A percentile compares a stretch with the other conserved stretches of the same genome.
These are phyloP conservation scores for Polytolypa hystricis DNA, from an alignment of 2,329 filamentous ascomycete species.

Conservation along the genomic window DNA sequence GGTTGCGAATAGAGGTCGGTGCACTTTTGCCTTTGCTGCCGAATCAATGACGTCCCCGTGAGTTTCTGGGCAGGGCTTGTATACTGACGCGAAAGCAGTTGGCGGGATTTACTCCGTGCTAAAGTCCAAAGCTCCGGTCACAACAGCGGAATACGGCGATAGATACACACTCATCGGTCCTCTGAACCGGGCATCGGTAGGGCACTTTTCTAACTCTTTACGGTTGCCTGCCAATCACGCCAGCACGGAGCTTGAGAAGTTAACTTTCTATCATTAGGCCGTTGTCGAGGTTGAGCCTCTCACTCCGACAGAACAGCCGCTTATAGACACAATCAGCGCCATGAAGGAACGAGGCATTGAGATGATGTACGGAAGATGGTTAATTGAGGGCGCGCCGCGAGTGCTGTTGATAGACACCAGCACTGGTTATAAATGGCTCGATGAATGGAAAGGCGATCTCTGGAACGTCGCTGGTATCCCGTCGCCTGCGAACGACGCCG, in stretches of 20 bases:
- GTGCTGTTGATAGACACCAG: slow-evolving; percentile 92
- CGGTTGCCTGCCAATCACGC: background rate
- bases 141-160: slow-evolving; percentile 96
- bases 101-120: slow-evolving; percentile 98
- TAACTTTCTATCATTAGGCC: slow-evolving; percentile 45
- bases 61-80: too few species aligned
- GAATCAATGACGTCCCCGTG: background rate
- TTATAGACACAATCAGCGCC: slow-evolving; percentile 72
- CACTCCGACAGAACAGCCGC: slow-evolving; percentile 66
- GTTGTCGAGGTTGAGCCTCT: slow-evolving; percentile 96
- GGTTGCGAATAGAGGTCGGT: slow-evolving; percentile 79
- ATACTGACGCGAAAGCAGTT: slow-evolving; percentile 53
- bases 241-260: slow-evolving; percentile 12
- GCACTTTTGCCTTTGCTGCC: slow-evolving; percentile 12
- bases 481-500: slow-evolving; percentile 79
- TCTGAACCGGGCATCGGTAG: slow-evolving; percentile 78
- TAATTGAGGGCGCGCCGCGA: slow-evolving; percentile 90
- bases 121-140: slow-evolving; percentile 97
- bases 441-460: slow-evolving; percentile 95
- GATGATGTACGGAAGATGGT: slow-evolving; percentile 88
- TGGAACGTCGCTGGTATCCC: slow-evolving; percentile 91
- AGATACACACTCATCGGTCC: slow-evolving; percentile 92
- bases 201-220: slow-evolving; percentile 3
- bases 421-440: slow-evolving; percentile 77
- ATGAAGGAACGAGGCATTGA: slow-evolving; percentile 87